Base-by-base conservation (phyloP, 352 stramenopile species). In the Vaucheria bursata region DNA sequence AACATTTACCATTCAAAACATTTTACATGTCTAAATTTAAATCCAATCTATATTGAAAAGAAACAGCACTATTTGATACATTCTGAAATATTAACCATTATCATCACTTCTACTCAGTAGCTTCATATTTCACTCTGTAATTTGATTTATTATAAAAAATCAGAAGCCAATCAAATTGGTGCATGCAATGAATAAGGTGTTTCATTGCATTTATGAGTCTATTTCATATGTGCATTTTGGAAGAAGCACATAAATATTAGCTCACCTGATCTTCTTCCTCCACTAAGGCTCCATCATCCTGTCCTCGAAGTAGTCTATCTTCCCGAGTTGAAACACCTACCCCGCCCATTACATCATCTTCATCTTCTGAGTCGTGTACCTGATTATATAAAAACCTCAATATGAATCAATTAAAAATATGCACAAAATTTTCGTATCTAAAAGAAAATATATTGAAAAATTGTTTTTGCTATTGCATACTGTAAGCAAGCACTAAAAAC, bases 281-380 rank as follows among this genome's bases (percentile, higher is more conserved):
- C 8, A 45, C 65, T 1, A 7, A 29, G 36, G 6, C 2, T 25
- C 31, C 65, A 72, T 72, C 65, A 36, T 72, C 65, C 31, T 72
- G 65, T 6, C 65, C 65, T 25, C 40, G 36, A 45, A 72, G 31
- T 8, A 7, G 65, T 7, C 65, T 38, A 29, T 72, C 65, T 38
- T 72, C 1, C 25, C 65, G 1, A 2, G 74, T 35, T 35, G 45
- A 40, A 1, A 2, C 65, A 4, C 53, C 6, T 8, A 7, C 69
- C 2, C 4, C 69, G 2, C 29, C 37, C 34, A 33, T 70, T 37
- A 36, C 72, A 40, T 78, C 80, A 65, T 75, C 59, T 70, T 83
- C 78, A n/a, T 66, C 71, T 37, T 75, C 76, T 1, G 40, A 33
- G 31, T 50, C 69, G 34, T 50, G 29, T 50, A 49, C 69, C 29